A percentile compares a stretch with the other conserved stretches of the same genome.
These are phyloP conservation scores for Globisporangium parvum DNA, from an alignment of 352 stramenopile species.

Conservation along the genomic window DNA sequence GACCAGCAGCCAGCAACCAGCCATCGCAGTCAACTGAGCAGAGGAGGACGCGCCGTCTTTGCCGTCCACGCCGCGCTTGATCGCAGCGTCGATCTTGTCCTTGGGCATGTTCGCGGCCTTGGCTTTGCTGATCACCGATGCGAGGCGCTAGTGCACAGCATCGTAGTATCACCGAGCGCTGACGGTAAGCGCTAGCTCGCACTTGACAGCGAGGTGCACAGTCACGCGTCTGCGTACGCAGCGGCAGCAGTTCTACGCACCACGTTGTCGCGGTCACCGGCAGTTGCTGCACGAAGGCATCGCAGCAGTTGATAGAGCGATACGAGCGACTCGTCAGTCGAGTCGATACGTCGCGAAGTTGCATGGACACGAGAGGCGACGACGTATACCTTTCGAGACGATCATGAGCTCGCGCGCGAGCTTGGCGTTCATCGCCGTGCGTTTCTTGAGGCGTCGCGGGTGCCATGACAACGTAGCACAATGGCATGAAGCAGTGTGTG, in stretches of 20 bases:
- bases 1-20: no score
- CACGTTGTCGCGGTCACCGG: slow-evolving; percentile 64
- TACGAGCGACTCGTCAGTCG: neutral
- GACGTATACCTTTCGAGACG: slow-evolving; percentile 61
- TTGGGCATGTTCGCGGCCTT: slow-evolving; percentile 82
- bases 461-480: neutral
- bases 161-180: no score
- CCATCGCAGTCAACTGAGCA: no score
- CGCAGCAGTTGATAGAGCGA: neutral
- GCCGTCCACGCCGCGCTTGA: slow-evolving; percentile 76
- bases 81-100: slow-evolving; percentile 76
- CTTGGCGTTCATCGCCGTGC: slow-evolving; percentile 69
- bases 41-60: slow-evolving; percentile 42
- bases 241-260: slow-evolving; percentile 21
- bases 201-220: no score
- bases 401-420: slow-evolving; percentile 68
- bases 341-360: neutral
- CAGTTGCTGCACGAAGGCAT: slow-evolving; percentile 23
- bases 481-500: neutral
- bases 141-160: slow-evolving; percentile 22
- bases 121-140: slow-evolving; percentile 56
- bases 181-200: no score
- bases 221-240: no score
- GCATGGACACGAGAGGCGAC: neutral
- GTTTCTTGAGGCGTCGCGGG: slow-evolving; percentile 36